Conservation (phyloP, 768 basidiomycete genomes). For the Podaxis carcinomalis region DNA sequence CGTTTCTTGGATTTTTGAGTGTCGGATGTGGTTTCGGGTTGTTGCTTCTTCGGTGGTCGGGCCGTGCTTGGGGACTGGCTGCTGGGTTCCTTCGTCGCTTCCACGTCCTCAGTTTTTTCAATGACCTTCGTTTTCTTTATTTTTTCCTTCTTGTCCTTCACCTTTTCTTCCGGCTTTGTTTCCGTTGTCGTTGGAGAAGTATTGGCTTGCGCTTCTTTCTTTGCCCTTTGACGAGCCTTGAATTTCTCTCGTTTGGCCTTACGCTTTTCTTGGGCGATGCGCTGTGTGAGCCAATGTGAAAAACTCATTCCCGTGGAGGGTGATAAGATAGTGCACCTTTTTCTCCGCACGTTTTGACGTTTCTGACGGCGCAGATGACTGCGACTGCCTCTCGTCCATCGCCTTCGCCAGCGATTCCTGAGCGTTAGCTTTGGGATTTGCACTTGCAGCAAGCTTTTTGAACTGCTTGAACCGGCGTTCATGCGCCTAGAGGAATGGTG, state of each 20-base stretch:
- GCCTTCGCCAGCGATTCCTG: slow-evolving; percentile 35
- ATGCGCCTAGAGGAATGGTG: slow-evolving; percentile 46
- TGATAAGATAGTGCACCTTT: slow-evolving; percentile 36
- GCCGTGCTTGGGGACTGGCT: neutral
- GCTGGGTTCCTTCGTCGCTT: neutral
- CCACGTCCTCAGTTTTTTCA: slow-evolving; percentile 1
- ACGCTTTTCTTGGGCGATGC: slow-evolving; percentile 31
- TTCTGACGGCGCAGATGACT: slow-evolving; percentile 17
- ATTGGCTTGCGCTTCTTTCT: slow-evolving; percentile 17
- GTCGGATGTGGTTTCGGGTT: neutral
- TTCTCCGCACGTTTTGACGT: slow-evolving; percentile 61
- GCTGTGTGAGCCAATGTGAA: slow-evolving; percentile 33
- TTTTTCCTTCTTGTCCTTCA: slow-evolving; percentile 12
- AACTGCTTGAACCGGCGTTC: slow-evolving; percentile 55
- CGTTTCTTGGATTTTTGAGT: slow-evolving; percentile 4
- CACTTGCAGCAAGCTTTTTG: slow-evolving; percentile 31
- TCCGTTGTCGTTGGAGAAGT: neutral
- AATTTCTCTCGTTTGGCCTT: slow-evolving; percentile 46
- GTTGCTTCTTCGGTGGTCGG: neutral
- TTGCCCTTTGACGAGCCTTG: slow-evolving; percentile 41
- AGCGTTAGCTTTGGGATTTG: slow-evolving; percentile 42
- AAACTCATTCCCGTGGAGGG: neutral
- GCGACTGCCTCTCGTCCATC: slow-evolving; percentile 23
- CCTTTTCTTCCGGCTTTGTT: slow-evolving; percentile 7
- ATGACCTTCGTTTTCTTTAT: slow-evolving; percentile 1